Evolutionary conservation across 2,329 filamentous ascomycete species (phyloP), one percentile per base, ranked within the genome.

Genomic region (Parastagonospora avenae): DNA sequence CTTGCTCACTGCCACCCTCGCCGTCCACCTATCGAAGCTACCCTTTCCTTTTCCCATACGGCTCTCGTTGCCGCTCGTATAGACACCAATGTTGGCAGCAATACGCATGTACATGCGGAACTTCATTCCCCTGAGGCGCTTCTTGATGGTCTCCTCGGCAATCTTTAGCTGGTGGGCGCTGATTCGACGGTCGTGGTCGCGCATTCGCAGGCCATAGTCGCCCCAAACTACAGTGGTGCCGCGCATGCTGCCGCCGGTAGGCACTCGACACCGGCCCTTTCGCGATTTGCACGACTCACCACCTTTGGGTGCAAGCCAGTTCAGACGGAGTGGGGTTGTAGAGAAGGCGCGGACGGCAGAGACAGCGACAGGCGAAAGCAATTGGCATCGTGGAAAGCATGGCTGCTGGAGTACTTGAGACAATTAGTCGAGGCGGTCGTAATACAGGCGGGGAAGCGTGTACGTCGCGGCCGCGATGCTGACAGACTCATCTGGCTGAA

Each of bases 1-100:
- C 74, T 94, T 90, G 76, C 90, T 96, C 44, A 97, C 91, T 8
- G 91, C 86, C 62, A 97, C 87, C 75, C 93, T 86, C 16, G 89
- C 85, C 4, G 93, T 92, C 94, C 94, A 99, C 71, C 96, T 91
- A 73, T 99, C 94, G 71, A 99, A 97, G 56, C 88, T 90, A 64
- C 94, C 94, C 75, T 99, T 99, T 77, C 94, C 94, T 78, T 97
- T 99, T 74, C 94, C 94, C 95, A 99, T 99, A 84, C 94, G 89
- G 74, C 91, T 89, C 78, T 99, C 94, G 69, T 97, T 99, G 50
- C 94, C 94, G 74, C 89, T 94, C 50, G 91, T 88, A 75, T 94
- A 99, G 16, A 99, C 95, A 71, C 93, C 94, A 61, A 97, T 89
- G 71, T 96, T 96, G 59, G 92, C 94, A 65, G 86, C 87, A 45